Evolutionary conservation across 352 stramenopile genomes (phyloP).

Genomic region (Blastocystis hominis): DNA sequence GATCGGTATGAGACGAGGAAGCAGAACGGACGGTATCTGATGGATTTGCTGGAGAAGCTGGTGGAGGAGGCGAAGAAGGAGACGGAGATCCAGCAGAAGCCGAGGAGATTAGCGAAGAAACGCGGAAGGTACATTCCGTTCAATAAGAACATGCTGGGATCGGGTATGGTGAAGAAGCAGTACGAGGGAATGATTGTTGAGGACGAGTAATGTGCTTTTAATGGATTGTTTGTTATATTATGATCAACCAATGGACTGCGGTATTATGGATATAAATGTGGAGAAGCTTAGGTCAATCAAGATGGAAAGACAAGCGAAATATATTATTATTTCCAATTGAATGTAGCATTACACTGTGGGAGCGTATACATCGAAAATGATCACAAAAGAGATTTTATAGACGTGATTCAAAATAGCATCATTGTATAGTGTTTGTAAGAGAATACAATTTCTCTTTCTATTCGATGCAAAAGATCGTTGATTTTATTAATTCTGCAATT

Average conservation of each 20-base stretch:
- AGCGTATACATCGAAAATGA: too few species aligned
- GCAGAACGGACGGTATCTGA: slow-evolving; percentile 47
- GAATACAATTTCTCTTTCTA: too few species aligned
- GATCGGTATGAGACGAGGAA: slow-evolving; percentile 32
- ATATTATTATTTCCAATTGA: too few species aligned
- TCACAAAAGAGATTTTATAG: too few species aligned
- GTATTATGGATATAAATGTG: not conserved
- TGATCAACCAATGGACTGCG: not conserved
- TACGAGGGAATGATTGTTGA: slow-evolving; percentile 54
- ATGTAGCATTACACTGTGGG: too few species aligned
- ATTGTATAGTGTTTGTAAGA: too few species aligned
- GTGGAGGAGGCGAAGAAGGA: slow-evolving; percentile 53
- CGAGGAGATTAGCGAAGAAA: slow-evolving; percentile 2
- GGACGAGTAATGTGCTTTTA: slow-evolving; percentile 23
- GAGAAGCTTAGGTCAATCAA: too few species aligned
- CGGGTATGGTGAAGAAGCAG: slow-evolving; percentile 47
- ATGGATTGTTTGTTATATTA: not conserved
- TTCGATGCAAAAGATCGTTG: too few species aligned
- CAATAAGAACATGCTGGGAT: slow-evolving; percentile 38
- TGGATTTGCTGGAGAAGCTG: slow-evolving; percentile 54
- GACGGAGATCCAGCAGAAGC: not conserved
- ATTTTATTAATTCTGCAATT: too few species aligned
- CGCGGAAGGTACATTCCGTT: slow-evolving; percentile 24
- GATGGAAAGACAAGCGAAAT: too few species aligned
- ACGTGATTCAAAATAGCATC: too few species aligned